Conservation (phyloP, 2,329 filamentous ascomycete species). For the Venturia oleaginea region DNA sequence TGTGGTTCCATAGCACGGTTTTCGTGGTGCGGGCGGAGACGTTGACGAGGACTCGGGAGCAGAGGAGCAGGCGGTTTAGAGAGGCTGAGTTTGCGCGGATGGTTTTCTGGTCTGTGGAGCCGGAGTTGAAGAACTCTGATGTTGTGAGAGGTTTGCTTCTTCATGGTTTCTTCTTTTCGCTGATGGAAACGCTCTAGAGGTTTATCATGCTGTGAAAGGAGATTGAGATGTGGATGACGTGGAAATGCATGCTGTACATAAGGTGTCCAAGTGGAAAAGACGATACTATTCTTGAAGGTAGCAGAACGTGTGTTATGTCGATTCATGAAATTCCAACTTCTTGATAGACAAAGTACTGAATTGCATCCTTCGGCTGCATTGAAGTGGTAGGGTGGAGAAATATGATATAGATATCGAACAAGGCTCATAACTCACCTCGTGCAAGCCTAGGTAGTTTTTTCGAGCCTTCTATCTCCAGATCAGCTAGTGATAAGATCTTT, state of each 20-base stretch:
- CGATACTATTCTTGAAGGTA: no score
- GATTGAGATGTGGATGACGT: no score
- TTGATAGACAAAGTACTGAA: no score
- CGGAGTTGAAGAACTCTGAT: conserved; percentile 7
- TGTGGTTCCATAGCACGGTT: conserved; percentile 27
- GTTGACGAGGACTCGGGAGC: conserved; percentile 7
- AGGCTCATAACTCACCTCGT: background rate
- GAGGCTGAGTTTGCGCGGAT: background rate
- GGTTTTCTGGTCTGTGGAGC: conserved; percentile 4
- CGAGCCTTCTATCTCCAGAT: conserved; percentile 9
- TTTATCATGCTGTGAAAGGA: no score
- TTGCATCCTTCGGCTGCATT: no score
- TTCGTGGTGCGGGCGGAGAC: conserved; percentile 1
- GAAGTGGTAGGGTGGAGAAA: no score
- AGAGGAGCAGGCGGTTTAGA: background rate
- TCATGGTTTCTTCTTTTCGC: background rate
- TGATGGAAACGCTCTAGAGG: no score
- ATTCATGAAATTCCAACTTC: no score
- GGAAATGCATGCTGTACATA: no score
- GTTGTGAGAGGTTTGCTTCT: background rate
- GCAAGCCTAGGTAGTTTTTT: conserved; percentile 2
- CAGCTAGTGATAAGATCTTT: conserved; percentile 6
- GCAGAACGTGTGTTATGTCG: no score
- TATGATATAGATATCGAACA: no score
- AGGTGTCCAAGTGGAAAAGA: no score